Conservation (phyloP, 768 basidiomycete species). For the Paxillus ammoniavirescens region DNA sequence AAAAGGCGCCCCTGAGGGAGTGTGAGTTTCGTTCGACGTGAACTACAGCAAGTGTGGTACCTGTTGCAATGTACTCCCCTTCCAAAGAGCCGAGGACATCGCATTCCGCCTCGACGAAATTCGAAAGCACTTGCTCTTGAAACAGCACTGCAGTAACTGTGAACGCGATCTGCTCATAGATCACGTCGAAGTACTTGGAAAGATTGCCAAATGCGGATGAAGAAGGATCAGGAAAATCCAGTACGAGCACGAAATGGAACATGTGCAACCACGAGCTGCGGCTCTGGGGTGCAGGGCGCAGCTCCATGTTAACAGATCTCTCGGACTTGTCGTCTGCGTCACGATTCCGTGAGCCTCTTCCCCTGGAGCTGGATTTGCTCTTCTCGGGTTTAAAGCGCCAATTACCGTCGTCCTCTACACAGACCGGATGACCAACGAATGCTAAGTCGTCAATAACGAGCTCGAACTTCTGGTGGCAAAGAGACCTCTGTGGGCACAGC, state of each 20-base stretch:
- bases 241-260: slow-evolving; percentile 84
- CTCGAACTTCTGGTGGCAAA: slow-evolving; percentile 95
- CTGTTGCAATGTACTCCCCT: slow-evolving; percentile 67
- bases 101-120: slow-evolving; percentile 84
- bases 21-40: slow-evolving; percentile 6
- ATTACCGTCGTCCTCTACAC: slow-evolving; percentile 64
- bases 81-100: slow-evolving; percentile 67
- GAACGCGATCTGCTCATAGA: slow-evolving; percentile 89
- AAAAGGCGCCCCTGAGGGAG: slow-evolving; percentile 54
- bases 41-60: slow-evolving; percentile 43
- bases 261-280: slow-evolving; percentile 59
- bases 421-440: slow-evolving; percentile 94
- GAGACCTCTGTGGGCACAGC: slow-evolving; percentile 71
- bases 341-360: slow-evolving; percentile 53
- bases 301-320: slow-evolving; percentile 36
- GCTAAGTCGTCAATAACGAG: slow-evolving; percentile 87
- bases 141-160: slow-evolving; percentile 89
- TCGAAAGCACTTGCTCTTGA: slow-evolving; percentile 83
- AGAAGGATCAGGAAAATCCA: slow-evolving; percentile 89
- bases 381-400: slow-evolving; percentile 79
- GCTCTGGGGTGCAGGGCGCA: slow-evolving; percentile 19
- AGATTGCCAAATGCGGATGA: slow-evolving; percentile 78
- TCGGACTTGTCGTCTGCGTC: slow-evolving; percentile 31
- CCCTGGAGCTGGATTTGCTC: slow-evolving; percentile 47
- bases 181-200: slow-evolving; percentile 76